Base-by-base conservation (phyloP, 306 rosid genomes). In the Pueraria montana region DNA sequence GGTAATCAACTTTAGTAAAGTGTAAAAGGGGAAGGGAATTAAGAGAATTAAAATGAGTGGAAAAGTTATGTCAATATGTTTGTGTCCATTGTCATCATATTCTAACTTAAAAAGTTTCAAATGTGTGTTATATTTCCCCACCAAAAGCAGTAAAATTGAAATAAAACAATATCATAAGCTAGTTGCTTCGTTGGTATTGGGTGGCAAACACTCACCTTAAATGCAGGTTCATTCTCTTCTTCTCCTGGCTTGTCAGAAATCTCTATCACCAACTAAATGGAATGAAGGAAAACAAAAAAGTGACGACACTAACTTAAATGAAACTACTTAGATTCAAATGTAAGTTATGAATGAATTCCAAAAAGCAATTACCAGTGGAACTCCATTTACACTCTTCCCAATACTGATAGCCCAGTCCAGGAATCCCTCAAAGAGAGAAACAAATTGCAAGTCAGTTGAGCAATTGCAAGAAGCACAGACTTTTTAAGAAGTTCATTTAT, bases 211-310 rank as follows among this genome's bases (percentile, higher is more conserved):
- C 79, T 91, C 86, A 87, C 99, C 98, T 96, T 96, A 88, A 96
- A 96, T 61, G 99, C 96, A 86, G 99, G 97, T 81, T 96, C 89
- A 53, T 92, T 79, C 85, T 96, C 99, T 85, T 91, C 91, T 82
- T 89, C 88, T 53, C 99, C 98, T 1, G 98, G 94, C 89, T 90
- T 93, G 91, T 96, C 98, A 74, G 99, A 93, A 87, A 96, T 93
- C 91, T 96, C 99, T 74, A 96, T 96, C 68, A 89, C 99, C 99
- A 91, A 93, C 99, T 96, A 79, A 78, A 80, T 20, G 63, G 24
- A 73, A 75, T 34, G 58, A 11, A 76, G 84, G 32, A 50, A 81
- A 49, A 75, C 48, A 85, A 83, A 48, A 16, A 72, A 84, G 58
- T 77, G 52, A 65, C 16, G 30, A 20, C 52, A 74, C 13, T 52